phyloP scores from a whole-genome alignment of 2,329 filamentous ascomycete species.

The Macrophomina phaseolina region DNA sequence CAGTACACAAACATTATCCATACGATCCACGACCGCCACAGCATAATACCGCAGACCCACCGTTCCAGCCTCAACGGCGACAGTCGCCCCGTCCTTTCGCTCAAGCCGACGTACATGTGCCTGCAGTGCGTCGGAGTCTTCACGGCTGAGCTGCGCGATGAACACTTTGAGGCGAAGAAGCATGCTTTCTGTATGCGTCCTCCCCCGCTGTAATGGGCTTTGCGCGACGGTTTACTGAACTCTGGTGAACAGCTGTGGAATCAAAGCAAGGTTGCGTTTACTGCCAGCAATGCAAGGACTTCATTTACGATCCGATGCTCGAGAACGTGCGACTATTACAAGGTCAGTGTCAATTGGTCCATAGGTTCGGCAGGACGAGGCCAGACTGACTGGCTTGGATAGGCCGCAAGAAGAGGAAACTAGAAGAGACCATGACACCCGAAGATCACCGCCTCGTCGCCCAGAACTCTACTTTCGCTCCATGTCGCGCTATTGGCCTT shows the following conservation, averaged over 20 bases:
- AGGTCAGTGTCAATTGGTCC: constrained; percentile 53
- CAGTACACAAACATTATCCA: constrained; percentile 76
- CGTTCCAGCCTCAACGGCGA: constrained; percentile 56
- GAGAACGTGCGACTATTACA: constrained; percentile 76
- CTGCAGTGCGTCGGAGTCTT: constrained; percentile 75
- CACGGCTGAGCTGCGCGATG: constrained; percentile 67
- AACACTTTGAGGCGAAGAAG: constrained; percentile 71
- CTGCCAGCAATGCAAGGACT: constrained; percentile 82
- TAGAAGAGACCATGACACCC: constrained; percentile 66
- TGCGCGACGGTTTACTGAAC: constrained; percentile 30
- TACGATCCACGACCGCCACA: constrained; percentile 71
- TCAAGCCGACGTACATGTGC: constrained; percentile 65
- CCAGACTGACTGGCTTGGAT: background rate
- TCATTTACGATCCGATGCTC: constrained; percentile 81
- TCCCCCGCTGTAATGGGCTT: constrained; percentile 17
- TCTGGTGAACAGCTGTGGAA: constrained; percentile 68
- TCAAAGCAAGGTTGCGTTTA: constrained; percentile 76
- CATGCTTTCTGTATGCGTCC: constrained; percentile 72
- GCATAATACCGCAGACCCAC: constrained; percentile 69
- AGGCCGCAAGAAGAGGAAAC: constrained; percentile 71
- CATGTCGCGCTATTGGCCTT: constrained; percentile 85
- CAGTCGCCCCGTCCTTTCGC: constrained; percentile 62
- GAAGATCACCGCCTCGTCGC: constrained; percentile 80
- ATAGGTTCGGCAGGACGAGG: too few relatives aligned
- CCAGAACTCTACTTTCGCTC: constrained; percentile 76